phyloP scores from a whole-genome alignment of 2,329 filamentous ascomycete species.

The Lasiodiplodia hormozganensis region DNA sequence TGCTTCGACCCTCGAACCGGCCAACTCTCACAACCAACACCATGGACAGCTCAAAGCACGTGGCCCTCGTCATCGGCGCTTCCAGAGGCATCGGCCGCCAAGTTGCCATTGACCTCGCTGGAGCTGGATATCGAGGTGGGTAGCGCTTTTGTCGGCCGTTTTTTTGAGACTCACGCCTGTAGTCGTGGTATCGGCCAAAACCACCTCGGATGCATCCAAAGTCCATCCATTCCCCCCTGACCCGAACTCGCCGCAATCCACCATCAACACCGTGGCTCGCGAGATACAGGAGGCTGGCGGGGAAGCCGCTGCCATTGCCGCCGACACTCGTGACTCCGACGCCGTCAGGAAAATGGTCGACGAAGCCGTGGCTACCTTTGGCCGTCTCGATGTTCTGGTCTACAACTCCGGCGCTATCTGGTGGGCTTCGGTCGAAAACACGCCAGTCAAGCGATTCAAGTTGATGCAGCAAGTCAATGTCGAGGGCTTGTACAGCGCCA shows the following conservation, averaged over 20 bases:
- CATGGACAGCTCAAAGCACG: conserved; percentile 39
- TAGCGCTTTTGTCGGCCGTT: background rate
- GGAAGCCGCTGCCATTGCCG: conserved; percentile 68
- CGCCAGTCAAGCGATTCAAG: conserved; percentile 77
- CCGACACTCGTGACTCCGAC: conserved; percentile 71
- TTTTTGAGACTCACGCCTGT: conserved; percentile 1
- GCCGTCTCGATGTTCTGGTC: conserved; percentile 73
- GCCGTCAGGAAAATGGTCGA: conserved; percentile 68
- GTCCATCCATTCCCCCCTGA: conserved; percentile 72
- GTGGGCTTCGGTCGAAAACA: conserved; percentile 78
- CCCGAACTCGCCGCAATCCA: conserved; percentile 76
- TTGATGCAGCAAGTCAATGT: conserved; percentile 57
- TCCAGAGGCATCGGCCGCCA: conserved; percentile 83
- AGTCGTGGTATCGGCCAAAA: conserved; percentile 83
- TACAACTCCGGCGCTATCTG: conserved; percentile 89
- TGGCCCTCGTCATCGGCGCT: conserved; percentile 76
- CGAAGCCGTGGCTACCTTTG: conserved; percentile 63
- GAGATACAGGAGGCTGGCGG: conserved; percentile 74
- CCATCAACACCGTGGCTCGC: conserved; percentile 78
- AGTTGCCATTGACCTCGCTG: conserved; percentile 77
- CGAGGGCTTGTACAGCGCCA: conserved; percentile 75
- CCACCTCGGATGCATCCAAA: conserved; percentile 67
- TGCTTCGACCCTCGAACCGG: background rate
- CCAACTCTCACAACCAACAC: background rate
- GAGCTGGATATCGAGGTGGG: conserved; percentile 72